Evolutionary conservation across 1,284 basidiomycete species (phyloP), one percentile per base, ranked within the genome.

Genomic region (Melampsora medusae): DNA sequence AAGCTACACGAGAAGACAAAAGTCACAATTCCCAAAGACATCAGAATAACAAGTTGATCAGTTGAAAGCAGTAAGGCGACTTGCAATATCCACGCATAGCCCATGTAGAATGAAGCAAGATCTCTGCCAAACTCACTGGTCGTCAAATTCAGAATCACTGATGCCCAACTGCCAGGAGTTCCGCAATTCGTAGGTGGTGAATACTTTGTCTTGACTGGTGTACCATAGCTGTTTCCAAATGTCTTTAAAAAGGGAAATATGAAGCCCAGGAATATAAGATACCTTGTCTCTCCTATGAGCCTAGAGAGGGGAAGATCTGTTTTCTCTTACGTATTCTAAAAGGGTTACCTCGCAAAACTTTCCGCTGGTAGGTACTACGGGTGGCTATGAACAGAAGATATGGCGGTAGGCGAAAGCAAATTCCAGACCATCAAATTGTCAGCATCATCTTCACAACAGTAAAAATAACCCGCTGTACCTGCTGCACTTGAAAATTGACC

Each of bases 141-240:
- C 5, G 74, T 76, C 35, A 69, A 33, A 22, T 19, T 53, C 2
- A 76, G 48, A 25, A 76, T 65, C 6, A 76, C 74, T 62, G 74
- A 48, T 10, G 74, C 74, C 74, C 67, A 76, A 50, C 28, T 69
- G 12, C 74, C 42, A 22, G 61, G 25, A 22, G 42, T 48, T 16
- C 74, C 74, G 38, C 74, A 76, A 3, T 69, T 48, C 38, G 46
- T 65, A 16, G 74, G 74, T 28, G 74, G 42, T 14, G 60, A 62
- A 16, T 69, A 76, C n/a, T 33, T 69, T 31, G 62, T 49, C 38
- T 48, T 61, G 31, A 67, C 67, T 49, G 74, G 74, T 33, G 68
- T 76, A 1, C 67, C 67, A 56, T 64, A 61, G 28, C 50, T 69
- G 49, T 69, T 69, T 53, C 17, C 67, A 31, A 76, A 76, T 19